These are phyloP conservation scores for Pyrenophora tritici-repentis DNA, from an alignment of 2,329 filamentous ascomycete species.

Conservation along the genomic window DNA sequence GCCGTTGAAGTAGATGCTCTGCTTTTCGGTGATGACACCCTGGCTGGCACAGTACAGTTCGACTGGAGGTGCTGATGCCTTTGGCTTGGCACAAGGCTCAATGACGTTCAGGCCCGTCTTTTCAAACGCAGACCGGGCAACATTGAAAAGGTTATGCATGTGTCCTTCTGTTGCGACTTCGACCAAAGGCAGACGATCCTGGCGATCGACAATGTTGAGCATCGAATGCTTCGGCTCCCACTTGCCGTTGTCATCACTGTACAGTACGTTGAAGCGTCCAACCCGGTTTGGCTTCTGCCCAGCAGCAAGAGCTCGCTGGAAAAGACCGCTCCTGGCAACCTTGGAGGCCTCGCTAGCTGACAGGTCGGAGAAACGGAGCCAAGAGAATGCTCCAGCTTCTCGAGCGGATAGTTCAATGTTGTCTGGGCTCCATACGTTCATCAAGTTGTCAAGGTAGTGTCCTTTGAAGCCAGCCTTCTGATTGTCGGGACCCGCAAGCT, in stretches of 20 bases:
- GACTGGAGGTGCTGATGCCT: constrained; percentile 82
- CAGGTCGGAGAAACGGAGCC: constrained; percentile 82
- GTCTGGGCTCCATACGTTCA: constrained; percentile 89
- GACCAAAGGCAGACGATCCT: constrained; percentile 68
- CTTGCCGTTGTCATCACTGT: constrained; percentile 66
- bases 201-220: constrained; percentile 76
- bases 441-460: constrained; percentile 76
- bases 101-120: constrained; percentile 75
- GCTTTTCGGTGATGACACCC: constrained; percentile 65
- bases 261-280: constrained; percentile 68
- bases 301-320: constrained; percentile 72
- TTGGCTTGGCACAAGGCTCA: constrained; percentile 80
- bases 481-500: constrained; percentile 75
- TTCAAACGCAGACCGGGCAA: constrained; percentile 68
- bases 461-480: constrained; percentile 76
- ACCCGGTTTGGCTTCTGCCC: constrained; percentile 60
- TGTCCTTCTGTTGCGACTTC: constrained; percentile 74
- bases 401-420: constrained; percentile 70
- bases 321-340: constrained; percentile 70
- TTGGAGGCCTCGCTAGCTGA: constrained; percentile 74
- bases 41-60: constrained; percentile 77
- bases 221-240: constrained; percentile 77
- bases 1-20: constrained; percentile 78
- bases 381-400: constrained; percentile 75
- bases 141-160: constrained; percentile 76